A percentile compares a stretch with the other conserved stretches of the same genome.
Conservation (phyloP, 2,329 filamentous ascomycete genomes). For the Tolypocladium album region DNA sequence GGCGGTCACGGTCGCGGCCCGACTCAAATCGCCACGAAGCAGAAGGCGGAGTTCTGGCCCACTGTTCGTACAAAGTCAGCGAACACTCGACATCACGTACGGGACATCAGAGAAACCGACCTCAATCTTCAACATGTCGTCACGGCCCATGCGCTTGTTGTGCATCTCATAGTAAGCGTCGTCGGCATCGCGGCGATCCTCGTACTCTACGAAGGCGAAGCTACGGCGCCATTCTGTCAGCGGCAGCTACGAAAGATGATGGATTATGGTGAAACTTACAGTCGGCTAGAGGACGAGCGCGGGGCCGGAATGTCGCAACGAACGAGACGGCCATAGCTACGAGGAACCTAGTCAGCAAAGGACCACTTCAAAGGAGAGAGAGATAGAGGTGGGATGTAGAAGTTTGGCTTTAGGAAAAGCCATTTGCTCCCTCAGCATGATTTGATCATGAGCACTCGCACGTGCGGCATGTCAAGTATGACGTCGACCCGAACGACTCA, state of each 20-base stretch:
- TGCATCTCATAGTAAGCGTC: slow-evolving; percentile 99
- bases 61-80: slow-evolving; percentile 43
- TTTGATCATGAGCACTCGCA: slow-evolving; percentile 7
- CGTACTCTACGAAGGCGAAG: slow-evolving; percentile 98
- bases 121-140: slow-evolving; percentile 96
- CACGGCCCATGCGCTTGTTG: slow-evolving; percentile 93
- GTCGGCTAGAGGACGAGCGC: slow-evolving; percentile 81
- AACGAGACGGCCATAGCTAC: slow-evolving; percentile 91
- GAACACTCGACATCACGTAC: background rate
- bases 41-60: slow-evolving; percentile 95
- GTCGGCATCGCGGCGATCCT: slow-evolving; percentile 94
- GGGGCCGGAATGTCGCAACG: slow-evolving; percentile 97
- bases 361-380: slow-evolving; percentile 6
- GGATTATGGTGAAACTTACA: slow-evolving; percentile 53
- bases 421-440: slow-evolving; percentile 3
- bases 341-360: slow-evolving; percentile 34
- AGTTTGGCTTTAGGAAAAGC: background rate
- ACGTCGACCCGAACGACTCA: slow-evolving; percentile 13
- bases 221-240: slow-evolving; percentile 26
- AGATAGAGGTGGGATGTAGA: slow-evolving; percentile 4
- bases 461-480: slow-evolving; percentile 10
- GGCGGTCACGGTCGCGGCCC: slow-evolving; percentile 64
- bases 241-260: background rate
- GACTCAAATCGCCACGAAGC: slow-evolving; percentile 98
- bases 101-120: slow-evolving; percentile 35